Conservation (phyloP, 2,329 filamentous ascomycete genomes). For the Decorospora gaudefroyi region DNA sequence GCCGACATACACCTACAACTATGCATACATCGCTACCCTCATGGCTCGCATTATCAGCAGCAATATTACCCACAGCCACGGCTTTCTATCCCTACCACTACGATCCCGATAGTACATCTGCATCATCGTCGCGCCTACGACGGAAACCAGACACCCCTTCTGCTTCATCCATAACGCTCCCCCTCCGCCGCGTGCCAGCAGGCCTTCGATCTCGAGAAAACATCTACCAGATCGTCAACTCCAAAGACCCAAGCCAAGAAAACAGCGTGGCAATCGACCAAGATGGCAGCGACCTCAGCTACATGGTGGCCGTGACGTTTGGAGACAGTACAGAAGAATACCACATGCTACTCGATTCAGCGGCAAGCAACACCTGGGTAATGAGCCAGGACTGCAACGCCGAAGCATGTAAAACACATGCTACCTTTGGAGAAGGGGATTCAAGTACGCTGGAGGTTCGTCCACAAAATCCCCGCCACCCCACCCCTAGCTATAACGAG, state of each 20-base stretch:
- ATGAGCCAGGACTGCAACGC: slow-evolving; percentile 72
- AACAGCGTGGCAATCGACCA: slow-evolving; percentile 59
- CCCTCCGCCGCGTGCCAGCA: slow-evolving; percentile 37
- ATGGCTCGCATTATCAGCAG: slow-evolving; percentile 33
- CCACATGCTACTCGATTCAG: slow-evolving; percentile 60
- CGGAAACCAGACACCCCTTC: too few relatives aligned
- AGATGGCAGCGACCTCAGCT: slow-evolving; percentile 60
- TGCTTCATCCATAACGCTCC: slow-evolving; percentile 39
- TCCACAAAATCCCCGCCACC: too few relatives aligned
- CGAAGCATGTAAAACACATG: slow-evolving; percentile 69
- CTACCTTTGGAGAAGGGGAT: slow-evolving; percentile 67
- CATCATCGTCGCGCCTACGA: slow-evolving; percentile 5
- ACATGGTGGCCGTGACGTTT: slow-evolving; percentile 57
- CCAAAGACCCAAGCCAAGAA: slow-evolving; percentile 38
- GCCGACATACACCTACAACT: too few relatives aligned
- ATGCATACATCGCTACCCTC: slow-evolving; percentile 33
- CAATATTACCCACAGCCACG: slow-evolving; percentile 31
- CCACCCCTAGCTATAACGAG: too few relatives aligned
- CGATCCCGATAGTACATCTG: slow-evolving; percentile 11
- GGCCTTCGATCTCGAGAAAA: slow-evolving; percentile 53
- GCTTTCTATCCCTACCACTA: slow-evolving; percentile 47
- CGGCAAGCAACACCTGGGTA: slow-evolving; percentile 75
- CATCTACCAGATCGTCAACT: slow-evolving; percentile 51
- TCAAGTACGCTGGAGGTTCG: slow-evolving; percentile 64
- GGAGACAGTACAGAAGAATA: slow-evolving; percentile 57